Evolutionary conservation across 164 flowering plant species (phyloP).

Genomic region (Cinnamomum chago): DNA sequence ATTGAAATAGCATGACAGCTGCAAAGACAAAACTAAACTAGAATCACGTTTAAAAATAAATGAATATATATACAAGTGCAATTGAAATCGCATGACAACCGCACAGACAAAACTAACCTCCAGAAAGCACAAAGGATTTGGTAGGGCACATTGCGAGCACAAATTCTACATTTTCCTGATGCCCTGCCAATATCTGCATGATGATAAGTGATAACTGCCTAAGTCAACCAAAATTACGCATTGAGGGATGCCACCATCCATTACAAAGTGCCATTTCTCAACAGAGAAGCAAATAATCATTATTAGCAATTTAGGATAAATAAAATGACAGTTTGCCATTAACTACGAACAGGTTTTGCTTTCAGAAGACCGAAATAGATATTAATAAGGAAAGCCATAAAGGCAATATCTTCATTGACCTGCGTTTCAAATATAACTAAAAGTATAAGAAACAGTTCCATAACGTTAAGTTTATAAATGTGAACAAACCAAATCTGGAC

Average conservation of each 20-base stretch:
- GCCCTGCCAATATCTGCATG: conserved; percentile 89
- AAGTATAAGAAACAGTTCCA: too few relatives aligned
- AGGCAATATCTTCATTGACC: neutral
- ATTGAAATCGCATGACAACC: too few relatives aligned
- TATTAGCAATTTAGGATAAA: neutral
- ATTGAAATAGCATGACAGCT: too few relatives aligned
- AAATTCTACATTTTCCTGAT: conserved; percentile 93
- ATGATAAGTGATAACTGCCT: neutral
- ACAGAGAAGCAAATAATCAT: neutral
- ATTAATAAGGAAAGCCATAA: neutral
- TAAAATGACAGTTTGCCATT: neutral
- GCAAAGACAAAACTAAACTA: conserved; percentile 37
- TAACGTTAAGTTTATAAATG: neutral
- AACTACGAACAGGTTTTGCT: neutral
- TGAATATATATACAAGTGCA: too few relatives aligned
- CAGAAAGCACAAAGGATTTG: conserved; percentile 93
- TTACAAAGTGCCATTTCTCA: neutral
- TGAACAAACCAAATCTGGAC: conserved; percentile 63
- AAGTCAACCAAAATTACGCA: neutral
- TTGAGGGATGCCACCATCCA: neutral
- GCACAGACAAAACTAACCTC: conserved; percentile 44
- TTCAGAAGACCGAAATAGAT: neutral
- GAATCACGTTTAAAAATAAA: too few relatives aligned
- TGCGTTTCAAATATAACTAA: too few relatives aligned
- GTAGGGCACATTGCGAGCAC: conserved; percentile 95